Percentiles rank a stretch among this genome's conserved stretches.
phyloP scores from a whole-genome alignment of 2,329 filamentous ascomycete genomes.

The Colletotrichum sublineola region DNA sequence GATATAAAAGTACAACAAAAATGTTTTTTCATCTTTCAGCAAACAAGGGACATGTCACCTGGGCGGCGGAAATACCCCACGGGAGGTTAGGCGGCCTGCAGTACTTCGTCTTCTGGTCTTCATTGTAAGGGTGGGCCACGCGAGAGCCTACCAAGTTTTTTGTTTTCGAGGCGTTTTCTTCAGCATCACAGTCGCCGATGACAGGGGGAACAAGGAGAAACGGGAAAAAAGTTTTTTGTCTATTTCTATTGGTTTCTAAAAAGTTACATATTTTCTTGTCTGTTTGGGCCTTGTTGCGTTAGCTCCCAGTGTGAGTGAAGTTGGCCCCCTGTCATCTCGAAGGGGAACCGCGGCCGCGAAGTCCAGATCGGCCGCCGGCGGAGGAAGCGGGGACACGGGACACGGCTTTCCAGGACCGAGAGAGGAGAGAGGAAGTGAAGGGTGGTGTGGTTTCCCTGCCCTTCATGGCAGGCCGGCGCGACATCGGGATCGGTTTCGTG shows the following conservation, averaged over 20 bases:
- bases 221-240: conserved; percentile 20
- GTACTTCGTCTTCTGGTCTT: conserved; percentile 29
- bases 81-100: conserved; percentile 35
- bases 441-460: neutral
- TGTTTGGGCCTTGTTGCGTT: neutral
- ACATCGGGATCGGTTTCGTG: conserved; percentile 23
- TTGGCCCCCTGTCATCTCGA: neutral
- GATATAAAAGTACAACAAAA: conserved; percentile 35
- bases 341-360: conserved; percentile 1
- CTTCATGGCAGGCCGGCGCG: neutral
- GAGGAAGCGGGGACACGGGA: conserved; percentile 22
- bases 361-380: conserved; percentile 20
- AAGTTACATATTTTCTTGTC: neutral
- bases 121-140: conserved; percentile 5
- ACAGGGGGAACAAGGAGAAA: conserved; percentile 8
- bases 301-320: neutral
- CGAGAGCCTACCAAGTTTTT: conserved; percentile 2
- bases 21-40: conserved; percentile 23
- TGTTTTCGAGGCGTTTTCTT: conserved; percentile 36
- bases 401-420: conserved; percentile 7
- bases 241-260: conserved; percentile 20
- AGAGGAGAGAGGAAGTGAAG: neutral
- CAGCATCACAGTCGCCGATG: conserved; percentile 32
- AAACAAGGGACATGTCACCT: conserved; percentile 26
- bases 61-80: conserved; percentile 37